A percentile compares a stretch with the other conserved stretches of the same genome.
Evolutionary conservation across 2,329 filamentous ascomycete species (phyloP).

Genomic region (Amylocarpus encephaloides): DNA sequence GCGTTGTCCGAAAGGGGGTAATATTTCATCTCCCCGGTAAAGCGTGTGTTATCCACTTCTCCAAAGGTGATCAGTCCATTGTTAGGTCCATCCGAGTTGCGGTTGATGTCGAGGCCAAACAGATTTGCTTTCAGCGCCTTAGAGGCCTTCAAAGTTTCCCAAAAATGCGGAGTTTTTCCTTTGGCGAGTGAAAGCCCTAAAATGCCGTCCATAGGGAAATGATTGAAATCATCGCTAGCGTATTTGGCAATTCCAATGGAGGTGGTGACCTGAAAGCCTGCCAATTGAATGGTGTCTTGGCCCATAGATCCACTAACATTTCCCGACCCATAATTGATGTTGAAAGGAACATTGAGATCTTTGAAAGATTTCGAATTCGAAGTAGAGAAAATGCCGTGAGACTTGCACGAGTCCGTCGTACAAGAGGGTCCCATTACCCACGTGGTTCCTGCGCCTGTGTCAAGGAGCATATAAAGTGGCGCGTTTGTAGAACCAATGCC

Average conservation of each 20-base stretch:
- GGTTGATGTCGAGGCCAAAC: constrained; percentile 65
- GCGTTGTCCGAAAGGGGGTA: constrained; percentile 44
- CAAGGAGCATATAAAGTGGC: constrained; percentile 55
- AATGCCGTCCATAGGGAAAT: constrained; percentile 84
- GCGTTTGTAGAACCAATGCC: constrained; percentile 49
- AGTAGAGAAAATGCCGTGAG: constrained; percentile 64
- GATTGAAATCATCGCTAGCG: constrained; percentile 66
- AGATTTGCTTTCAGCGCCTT: constrained; percentile 57
- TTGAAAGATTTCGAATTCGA: constrained; percentile 59
- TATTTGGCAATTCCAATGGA: constrained; percentile 67
- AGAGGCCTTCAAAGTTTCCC: constrained; percentile 54
- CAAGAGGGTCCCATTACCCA: constrained; percentile 79
- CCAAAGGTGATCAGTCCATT: constrained; percentile 77
- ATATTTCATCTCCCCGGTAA: constrained; percentile 63
- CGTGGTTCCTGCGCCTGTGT: constrained; percentile 64
- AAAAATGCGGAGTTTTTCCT: constrained; percentile 54
- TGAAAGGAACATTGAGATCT: constrained; percentile 47
- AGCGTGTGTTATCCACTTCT: constrained; percentile 58
- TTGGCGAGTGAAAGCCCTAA: constrained; percentile 65
- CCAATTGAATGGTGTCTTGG: constrained; percentile 61
- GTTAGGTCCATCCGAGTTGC: constrained; percentile 57
- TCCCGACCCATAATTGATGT: constrained; percentile 71
- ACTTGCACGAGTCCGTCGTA: constrained; percentile 55
- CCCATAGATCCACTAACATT: constrained; percentile 61
- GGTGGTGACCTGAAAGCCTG: constrained; percentile 56